Conservation (phyloP, 2,329 filamentous ascomycete species). For the Pseudogymnoascus destructans region DNA sequence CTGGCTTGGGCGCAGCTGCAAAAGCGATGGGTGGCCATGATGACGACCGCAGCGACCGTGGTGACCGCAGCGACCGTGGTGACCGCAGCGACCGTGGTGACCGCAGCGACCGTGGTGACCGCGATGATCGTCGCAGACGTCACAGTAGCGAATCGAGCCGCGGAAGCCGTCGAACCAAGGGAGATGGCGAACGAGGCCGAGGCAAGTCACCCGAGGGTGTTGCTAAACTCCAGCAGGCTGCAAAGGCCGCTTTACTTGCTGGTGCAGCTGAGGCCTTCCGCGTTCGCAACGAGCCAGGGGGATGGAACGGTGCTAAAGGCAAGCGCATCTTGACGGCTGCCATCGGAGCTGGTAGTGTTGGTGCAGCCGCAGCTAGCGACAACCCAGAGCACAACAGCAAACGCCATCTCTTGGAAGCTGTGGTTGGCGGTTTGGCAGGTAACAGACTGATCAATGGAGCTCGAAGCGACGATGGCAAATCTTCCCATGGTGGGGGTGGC, state of each 20-base stretch:
- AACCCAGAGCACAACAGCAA: conserved; percentile 64
- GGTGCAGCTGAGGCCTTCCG: conserved; percentile 88
- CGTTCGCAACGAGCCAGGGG: conserved; percentile 74
- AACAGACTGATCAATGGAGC: conserved; percentile 78
- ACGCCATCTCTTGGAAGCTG: conserved; percentile 71
- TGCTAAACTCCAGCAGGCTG: conserved; percentile 66
- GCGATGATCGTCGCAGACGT: conserved; percentile 31
- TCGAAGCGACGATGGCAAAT: conserved; percentile 36
- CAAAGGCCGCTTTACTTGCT: conserved; percentile 79
- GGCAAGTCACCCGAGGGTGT: conserved; percentile 37
- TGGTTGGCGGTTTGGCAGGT: conserved; percentile 75
- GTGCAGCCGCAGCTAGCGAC: conserved; percentile 56
- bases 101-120: conserved; percentile 19
- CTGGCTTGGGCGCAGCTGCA: conserved; percentile 47
- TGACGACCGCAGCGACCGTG: conserved; percentile 27
- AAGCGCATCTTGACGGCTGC: conserved; percentile 86
- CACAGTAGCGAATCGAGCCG: conserved; percentile 29
- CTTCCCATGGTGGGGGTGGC: conserved; percentile 20
- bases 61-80: conserved; percentile 23
- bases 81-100: conserved; percentile 28
- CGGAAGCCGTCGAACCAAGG: conserved; percentile 37
- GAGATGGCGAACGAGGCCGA: conserved; percentile 29
- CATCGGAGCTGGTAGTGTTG: conserved; percentile 71
- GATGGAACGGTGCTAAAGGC: conserved; percentile 83
- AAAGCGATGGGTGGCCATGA: conserved; percentile 40